phyloP scores from a whole-genome alignment of 2,329 filamentous ascomycete genomes.

The Proliferodiscus dingleyae region DNA sequence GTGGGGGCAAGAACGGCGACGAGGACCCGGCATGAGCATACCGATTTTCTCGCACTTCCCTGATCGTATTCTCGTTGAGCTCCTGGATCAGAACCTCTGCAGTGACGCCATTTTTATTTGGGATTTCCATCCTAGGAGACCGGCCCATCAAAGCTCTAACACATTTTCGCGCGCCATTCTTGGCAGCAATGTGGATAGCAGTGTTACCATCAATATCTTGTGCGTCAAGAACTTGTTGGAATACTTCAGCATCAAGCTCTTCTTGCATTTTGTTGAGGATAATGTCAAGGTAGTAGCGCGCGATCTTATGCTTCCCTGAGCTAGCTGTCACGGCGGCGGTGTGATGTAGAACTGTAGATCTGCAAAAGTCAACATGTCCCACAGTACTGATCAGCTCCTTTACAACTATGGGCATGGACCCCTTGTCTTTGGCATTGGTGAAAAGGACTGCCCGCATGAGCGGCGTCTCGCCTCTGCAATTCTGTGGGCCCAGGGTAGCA shows the following conservation, averaged over 20 bases:
- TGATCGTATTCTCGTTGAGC: slow-evolving; percentile 53
- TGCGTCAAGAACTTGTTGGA: slow-evolving; percentile 73
- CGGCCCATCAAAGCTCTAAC: slow-evolving; percentile 74
- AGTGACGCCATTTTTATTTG: slow-evolving; percentile 75
- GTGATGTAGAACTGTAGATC: slow-evolving; percentile 89
- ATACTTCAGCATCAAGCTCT: slow-evolving; percentile 66
- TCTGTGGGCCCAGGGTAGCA: slow-evolving; percentile 67
- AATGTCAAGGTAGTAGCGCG: slow-evolving; percentile 88
- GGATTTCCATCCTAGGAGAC: slow-evolving; percentile 76
- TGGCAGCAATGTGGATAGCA: slow-evolving; percentile 68
- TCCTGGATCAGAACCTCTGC: slow-evolving; percentile 80
- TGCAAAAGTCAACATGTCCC: slow-evolving; percentile 70
- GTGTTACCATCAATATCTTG: slow-evolving; percentile 89
- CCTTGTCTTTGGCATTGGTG: slow-evolving; percentile 93
- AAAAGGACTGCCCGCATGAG: slow-evolving; percentile 93
- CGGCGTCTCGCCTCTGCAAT: slow-evolving; percentile 76
- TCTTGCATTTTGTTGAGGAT: slow-evolving; percentile 84
- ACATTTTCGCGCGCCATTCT: slow-evolving; percentile 83
- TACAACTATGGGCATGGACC: slow-evolving; percentile 80
- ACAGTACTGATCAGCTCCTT: slow-evolving; percentile 80
- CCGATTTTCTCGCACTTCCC: slow-evolving; percentile 37
- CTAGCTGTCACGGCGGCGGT: slow-evolving; percentile 85
- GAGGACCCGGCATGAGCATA: slow-evolving; percentile 68
- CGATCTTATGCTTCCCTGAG: slow-evolving; percentile 77
- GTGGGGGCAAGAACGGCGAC: slow-evolving; percentile 57